These are phyloP conservation scores for Calocybe cyanea DNA, from an alignment of 768 basidiomycete species.

Conservation along the genomic window DNA sequence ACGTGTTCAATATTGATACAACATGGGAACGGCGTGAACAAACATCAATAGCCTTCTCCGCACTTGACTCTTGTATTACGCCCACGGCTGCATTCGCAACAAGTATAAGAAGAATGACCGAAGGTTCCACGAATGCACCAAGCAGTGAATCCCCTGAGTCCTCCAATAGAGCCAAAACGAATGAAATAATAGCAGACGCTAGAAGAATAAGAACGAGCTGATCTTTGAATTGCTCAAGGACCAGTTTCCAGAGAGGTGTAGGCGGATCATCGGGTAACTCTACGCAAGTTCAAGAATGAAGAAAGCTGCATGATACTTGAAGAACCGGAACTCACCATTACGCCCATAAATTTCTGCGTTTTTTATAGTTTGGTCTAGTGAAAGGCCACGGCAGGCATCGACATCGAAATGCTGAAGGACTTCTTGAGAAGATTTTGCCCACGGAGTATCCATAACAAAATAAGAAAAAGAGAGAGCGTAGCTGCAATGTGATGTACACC, in stretches of 20 bases:
- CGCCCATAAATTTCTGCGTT: conserved; percentile 81
- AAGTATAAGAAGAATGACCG: conserved; percentile 93
- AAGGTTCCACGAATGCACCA: conserved; percentile 92
- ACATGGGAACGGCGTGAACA: conserved; percentile 26
- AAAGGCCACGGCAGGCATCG: conserved; percentile 59
- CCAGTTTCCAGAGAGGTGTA: conserved; percentile 89
- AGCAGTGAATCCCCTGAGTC: conserved; percentile 61
- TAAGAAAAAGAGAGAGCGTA: conserved; percentile 13
- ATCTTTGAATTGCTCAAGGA: conserved; percentile 99
- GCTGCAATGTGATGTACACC: conserved; percentile 10
- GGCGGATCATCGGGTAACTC: conserved; percentile 90
- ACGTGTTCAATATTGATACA: conserved; percentile 5
- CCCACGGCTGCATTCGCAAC: conserved; percentile 97
- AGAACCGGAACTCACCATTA: conserved; percentile 55
- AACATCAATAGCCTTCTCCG: conserved; percentile 96
- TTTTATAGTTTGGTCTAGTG: conserved; percentile 59
- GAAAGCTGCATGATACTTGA: background rate
- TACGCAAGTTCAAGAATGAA: conserved; percentile 31
- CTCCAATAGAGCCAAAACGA: conserved; percentile 87
- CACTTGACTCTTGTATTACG: conserved; percentile 94
- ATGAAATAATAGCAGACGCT: conserved; percentile 89
- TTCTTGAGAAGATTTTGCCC: conserved; percentile 68
- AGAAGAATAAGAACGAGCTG: conserved; percentile 96
- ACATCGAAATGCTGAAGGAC: conserved; percentile 74
- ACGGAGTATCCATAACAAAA: conserved; percentile 63